Conservation (phyloP, 345 rosid species). For the Gossypium rotundifolium region DNA sequence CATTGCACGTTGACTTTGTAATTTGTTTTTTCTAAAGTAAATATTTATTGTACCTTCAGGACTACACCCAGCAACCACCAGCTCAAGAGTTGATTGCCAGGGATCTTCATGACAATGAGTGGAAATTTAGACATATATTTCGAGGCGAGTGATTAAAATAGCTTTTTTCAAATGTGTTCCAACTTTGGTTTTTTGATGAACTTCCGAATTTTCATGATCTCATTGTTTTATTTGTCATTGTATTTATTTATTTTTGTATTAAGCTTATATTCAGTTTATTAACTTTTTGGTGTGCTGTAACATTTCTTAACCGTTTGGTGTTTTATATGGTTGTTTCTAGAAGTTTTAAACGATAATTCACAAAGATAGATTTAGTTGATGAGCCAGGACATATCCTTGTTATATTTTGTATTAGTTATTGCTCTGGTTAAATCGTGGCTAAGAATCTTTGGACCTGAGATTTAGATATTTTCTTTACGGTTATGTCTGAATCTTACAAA, state of each 20-base stretch:
- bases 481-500: not conserved
- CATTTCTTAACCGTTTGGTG: not conserved
- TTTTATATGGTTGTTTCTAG: not conserved
- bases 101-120: constrained; percentile 26
- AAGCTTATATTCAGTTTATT: not conserved
- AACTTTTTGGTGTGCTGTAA: not conserved
- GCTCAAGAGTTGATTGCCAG: constrained; percentile 25
- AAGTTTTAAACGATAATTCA: not conserved
- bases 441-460: not conserved
- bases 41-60: constrained; percentile 13
- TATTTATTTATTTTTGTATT: not conserved
- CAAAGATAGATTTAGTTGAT: not conserved
- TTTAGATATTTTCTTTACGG: not conserved
- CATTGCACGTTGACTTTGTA: no score
- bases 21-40: no score
- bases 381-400: not conserved
- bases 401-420: not conserved
- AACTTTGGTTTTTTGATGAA: not conserved
- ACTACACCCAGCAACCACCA: constrained; percentile 22
- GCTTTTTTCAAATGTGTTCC: not conserved
- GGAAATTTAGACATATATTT: constrained; percentile 28
- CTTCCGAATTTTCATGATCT: not conserved
- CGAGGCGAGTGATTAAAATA: constrained; percentile 13
- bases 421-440: not conserved
- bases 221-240: not conserved